These are phyloP conservation scores for Cordia subcordata DNA, from an alignment of 257 asterid genomes.

Conservation along the genomic window DNA sequence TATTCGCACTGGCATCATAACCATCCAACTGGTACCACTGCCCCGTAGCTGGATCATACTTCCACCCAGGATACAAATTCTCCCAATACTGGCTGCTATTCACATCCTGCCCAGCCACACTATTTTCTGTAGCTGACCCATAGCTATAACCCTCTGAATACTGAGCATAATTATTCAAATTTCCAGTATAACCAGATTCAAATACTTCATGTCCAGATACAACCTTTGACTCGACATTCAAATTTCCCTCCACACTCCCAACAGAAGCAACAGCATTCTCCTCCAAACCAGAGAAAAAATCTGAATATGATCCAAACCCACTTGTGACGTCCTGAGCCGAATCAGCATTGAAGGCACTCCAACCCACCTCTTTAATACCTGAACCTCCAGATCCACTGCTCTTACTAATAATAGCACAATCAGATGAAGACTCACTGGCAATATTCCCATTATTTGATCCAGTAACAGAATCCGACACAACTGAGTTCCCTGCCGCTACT, in stretches of 20 bases:
- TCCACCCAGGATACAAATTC: constrained; percentile 71
- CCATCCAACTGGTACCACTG: constrained; percentile 67
- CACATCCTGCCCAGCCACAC: constrained; percentile 35
- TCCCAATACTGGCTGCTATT: constrained; percentile 61
- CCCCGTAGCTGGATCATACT: constrained; percentile 51
- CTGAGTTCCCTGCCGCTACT: constrained; percentile 29
- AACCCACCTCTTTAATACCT: constrained; percentile 79
- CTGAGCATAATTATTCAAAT: constrained; percentile 22
- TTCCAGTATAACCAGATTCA: constrained; percentile 30
- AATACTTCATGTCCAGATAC: constrained; percentile 21
- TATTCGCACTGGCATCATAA: constrained; percentile 24
- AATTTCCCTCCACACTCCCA: constrained; percentile 26
- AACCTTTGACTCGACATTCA: constrained; percentile 15
- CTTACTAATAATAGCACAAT: constrained; percentile 21
- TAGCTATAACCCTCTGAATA: constrained; percentile 27
- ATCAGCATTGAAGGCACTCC: constrained; percentile 74
- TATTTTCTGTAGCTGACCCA: constrained; percentile 43
- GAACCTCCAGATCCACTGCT: constrained; percentile 32
- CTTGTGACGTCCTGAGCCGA: constrained; percentile 33
- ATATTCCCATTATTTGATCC: constrained; percentile 29
- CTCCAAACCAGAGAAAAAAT: constrained; percentile 67
- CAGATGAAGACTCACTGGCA: constrained; percentile 29
- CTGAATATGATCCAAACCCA: constrained; percentile 83
- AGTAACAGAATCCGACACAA: constrained; percentile 33
- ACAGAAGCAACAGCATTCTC: constrained; percentile 43